Base-by-base conservation (phyloP, 2,329 filamentous ascomycete genomes). In the Hymenotorrendiella dingleyae region DNA sequence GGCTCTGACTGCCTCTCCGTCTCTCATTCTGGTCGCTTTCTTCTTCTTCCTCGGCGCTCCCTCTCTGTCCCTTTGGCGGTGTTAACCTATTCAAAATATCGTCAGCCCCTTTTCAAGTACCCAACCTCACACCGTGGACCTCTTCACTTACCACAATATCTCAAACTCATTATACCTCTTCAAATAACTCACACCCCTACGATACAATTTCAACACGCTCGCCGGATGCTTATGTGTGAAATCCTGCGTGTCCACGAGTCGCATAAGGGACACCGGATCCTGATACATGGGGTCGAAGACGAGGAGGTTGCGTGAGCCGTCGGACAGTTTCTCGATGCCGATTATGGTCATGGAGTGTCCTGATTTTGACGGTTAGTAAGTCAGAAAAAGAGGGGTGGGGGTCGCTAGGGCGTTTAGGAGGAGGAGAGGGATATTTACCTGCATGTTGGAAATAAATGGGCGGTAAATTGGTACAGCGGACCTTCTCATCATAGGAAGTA, bases 261-360 rank as follows among this genome's bases (percentile, higher is more conserved):
- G 75, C 48, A 69, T 72, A 55, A 94, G 74, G 14, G 71, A 72
- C 2, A 71, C 69, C 1, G 82, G 76, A 34, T 89, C 84, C 42
- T 76, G 80, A 61, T 86, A 88, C 67, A 85, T 84, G 1, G 91
- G 89, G 60, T 97, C 90, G 60, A 95, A 94, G 10, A 95, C 85
- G 0, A 97, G 69, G 14, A 97, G 68, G 53, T 86, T 84, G 39
- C 72, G 67, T 14, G 70, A 68, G 20, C 85, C 84, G 46, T 83
- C 73, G 24, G 65, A 69, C 21, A 73, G 76, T 51, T 76, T 78
- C 63, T 96, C 89, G 20, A 94, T 72, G 0, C 91, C 91, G 42
- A 97, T 72, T 39, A 97, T 88, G 1, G 88, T 94, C 69, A 95
- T 72, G 1, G 90, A 96, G 62, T 97, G 91, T 3, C 89, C 87